Evolutionary conservation across 257 asterid genomes (phyloP).

Genomic region (Nicotiana tabacum): DNA sequence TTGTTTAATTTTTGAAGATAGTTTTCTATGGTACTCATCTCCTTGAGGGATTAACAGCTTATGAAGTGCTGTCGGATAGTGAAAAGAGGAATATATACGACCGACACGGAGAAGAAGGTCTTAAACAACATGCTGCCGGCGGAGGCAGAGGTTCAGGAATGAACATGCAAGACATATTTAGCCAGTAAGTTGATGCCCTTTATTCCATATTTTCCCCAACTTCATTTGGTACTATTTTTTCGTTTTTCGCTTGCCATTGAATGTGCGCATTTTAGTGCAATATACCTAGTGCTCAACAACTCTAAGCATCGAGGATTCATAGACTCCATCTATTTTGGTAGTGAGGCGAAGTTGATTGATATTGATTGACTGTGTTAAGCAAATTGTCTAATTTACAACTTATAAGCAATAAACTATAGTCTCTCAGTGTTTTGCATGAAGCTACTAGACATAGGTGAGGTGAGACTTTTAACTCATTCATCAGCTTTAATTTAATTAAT

Average conservation of each 20-base stretch:
- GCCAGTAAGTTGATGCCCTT: conserved; percentile 48
- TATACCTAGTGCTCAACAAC: neutral
- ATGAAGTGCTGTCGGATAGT: conserved; percentile 78
- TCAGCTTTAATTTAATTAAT: neutral
- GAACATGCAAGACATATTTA: conserved; percentile 83
- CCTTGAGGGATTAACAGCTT: conserved; percentile 41
- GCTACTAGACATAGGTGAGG: neutral
- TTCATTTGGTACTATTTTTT: neutral
- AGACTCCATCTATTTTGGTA: neutral
- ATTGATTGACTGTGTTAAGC: neutral
- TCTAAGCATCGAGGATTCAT: neutral
- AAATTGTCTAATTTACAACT: neutral
- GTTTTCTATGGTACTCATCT: neutral
- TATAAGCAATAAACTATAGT: neutral
- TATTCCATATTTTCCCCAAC: neutral
- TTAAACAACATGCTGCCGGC: conserved; percentile 82
- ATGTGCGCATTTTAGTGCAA: neutral
- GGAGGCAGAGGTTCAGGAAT: conserved; percentile 88
- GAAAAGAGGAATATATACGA: conserved; percentile 83
- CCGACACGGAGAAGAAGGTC: conserved; percentile 85
- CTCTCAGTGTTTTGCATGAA: neutral
- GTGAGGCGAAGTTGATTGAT: neutral
- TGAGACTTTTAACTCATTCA: neutral
- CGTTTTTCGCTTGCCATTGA: neutral
- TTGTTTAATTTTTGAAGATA: neutral